Conservation (phyloP, 768 basidiomycete genomes). For the Tylopilus intermedius region DNA sequence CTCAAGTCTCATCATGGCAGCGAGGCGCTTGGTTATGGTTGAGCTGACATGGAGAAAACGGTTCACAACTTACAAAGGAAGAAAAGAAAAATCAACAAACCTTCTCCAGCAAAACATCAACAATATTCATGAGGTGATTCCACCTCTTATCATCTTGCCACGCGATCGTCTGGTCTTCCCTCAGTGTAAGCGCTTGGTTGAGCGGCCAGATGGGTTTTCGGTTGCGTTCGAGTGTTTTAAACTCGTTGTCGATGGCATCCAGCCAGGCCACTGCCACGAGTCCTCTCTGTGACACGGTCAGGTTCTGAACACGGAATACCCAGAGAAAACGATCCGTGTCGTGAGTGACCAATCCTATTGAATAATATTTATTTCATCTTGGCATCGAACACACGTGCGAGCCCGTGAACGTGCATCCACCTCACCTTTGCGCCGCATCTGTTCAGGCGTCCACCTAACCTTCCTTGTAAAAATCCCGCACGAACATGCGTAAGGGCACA, state of each 20-base stretch:
- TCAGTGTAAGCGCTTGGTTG: constrained; percentile 45
- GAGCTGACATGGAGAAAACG: no score
- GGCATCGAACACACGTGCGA: no score
- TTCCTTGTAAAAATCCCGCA: constrained; percentile 51
- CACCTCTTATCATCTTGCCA: constrained; percentile 57
- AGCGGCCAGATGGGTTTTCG: constrained; percentile 30
- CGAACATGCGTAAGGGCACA: constrained; percentile 58
- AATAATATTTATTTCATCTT: no score
- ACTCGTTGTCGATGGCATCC: constrained; percentile 42
- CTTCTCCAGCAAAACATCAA: constrained; percentile 25
- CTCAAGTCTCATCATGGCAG: no score
- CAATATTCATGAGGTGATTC: constrained; percentile 43
- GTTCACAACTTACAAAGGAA: no score
- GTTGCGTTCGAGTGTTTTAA: constrained; percentile 36
- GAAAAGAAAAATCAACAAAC: background rate
- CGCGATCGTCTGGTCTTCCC: constrained; percentile 43
- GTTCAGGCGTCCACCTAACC: constrained; percentile 66
- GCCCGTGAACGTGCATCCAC: background rate
- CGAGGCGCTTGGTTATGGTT: no score
- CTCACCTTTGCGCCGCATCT: constrained; percentile 49
- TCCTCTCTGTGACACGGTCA: constrained; percentile 42
- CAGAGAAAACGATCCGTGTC: constrained; percentile 60
- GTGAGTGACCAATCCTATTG: constrained; percentile 64
- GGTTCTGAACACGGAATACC: constrained; percentile 47
- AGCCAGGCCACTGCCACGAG: constrained; percentile 53